Evolutionary conservation across 164 flowering plant species (phyloP), one percentile per base, ranked within the genome.

Genomic region (Echeveria elegans): DNA sequence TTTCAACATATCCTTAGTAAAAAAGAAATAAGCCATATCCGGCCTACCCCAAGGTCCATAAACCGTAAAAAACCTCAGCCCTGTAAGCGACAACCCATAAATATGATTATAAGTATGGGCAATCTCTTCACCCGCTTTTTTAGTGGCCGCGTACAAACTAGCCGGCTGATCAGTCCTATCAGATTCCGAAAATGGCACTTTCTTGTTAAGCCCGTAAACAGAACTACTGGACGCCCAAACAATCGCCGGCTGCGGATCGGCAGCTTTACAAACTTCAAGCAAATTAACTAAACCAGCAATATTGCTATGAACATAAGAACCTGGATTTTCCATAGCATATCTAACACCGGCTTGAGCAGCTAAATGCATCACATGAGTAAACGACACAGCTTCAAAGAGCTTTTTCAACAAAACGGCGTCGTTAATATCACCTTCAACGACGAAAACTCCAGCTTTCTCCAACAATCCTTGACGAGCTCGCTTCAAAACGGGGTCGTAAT

Each of bases 11-110:
- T 89, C 98, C 68, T 59, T 83, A 0, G 95, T 88, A 73, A 92
- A 92, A 74, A 91, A 88, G 85, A 91, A 91, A 58, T 89, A 91
- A 0, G 97, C 97, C 97, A 91, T 91, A 66, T 91, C 97, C 1
- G 97, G 97, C 64, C 97, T 77, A 5, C 97, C 97, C 96, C 96
- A 91, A 36, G 96, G 97, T 2, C 98, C 98, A 72, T 92, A 92
- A 34, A 92, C 98, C 0, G 98, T 92, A 72, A 92, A 92, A 70
- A 92, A 92, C 29, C 98, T 73, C 77, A 92, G 76, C 47, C 94
- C 98, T 19, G 98, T 92, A 15, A 92, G 77, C 0, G 98, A 92
- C 65, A 92, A 81, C 0, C 98, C 98, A 43, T 92, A 81, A 5
- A 92, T 92, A 67, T 89, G 96, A 64, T 89, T 89, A 64, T 89